These are phyloP conservation scores for Parmelia sp. DNA, from an alignment of 495 filamentous ascomycete species.

Conservation along the genomic window DNA sequence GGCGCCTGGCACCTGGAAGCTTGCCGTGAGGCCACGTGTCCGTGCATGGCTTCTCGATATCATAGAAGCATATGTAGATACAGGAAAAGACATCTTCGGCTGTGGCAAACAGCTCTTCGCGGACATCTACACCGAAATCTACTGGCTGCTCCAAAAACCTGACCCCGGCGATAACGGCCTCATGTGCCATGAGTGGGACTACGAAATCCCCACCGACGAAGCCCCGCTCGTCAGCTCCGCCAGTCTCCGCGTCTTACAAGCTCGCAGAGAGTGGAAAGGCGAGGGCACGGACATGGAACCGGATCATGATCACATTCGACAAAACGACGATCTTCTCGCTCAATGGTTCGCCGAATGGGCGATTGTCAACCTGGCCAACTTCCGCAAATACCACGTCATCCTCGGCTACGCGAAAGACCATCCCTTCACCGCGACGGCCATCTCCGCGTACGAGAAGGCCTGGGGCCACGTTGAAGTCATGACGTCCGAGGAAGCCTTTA, in stretches of 20 bases:
- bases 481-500: slow-evolving; percentile 9
- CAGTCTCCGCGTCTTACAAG: slow-evolving; percentile 11
- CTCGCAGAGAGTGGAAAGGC: slow-evolving; percentile 12
- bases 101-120: not conserved
- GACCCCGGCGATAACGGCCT: not conserved
- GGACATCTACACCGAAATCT: slow-evolving; percentile 19
- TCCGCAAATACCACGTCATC: slow-evolving; percentile 30
- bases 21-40: slow-evolving; percentile 40
- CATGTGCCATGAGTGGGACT: slow-evolving; percentile 16
- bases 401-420: slow-evolving; percentile 14
- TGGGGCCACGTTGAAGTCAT: slow-evolving; percentile 19
- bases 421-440: not conserved
- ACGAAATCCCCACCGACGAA: slow-evolving; percentile 13
- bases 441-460: not conserved
- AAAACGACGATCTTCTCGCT: slow-evolving; percentile 36
- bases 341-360: slow-evolving; percentile 44
- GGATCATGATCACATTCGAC: slow-evolving; percentile 12
- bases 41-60: slow-evolving; percentile 34
- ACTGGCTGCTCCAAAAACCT: slow-evolving; percentile 3
- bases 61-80: slow-evolving; percentile 2
- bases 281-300: not conserved
- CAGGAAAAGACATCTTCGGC: slow-evolving; percentile 14
- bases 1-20: slow-evolving; percentile 32
- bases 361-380: slow-evolving; percentile 32
- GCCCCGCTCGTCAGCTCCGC: slow-evolving; percentile 17